A percentile compares a stretch with the other conserved stretches of the same genome.
phyloP scores from a whole-genome alignment of 305 asterid species.

The Rubia tinctorum region DNA sequence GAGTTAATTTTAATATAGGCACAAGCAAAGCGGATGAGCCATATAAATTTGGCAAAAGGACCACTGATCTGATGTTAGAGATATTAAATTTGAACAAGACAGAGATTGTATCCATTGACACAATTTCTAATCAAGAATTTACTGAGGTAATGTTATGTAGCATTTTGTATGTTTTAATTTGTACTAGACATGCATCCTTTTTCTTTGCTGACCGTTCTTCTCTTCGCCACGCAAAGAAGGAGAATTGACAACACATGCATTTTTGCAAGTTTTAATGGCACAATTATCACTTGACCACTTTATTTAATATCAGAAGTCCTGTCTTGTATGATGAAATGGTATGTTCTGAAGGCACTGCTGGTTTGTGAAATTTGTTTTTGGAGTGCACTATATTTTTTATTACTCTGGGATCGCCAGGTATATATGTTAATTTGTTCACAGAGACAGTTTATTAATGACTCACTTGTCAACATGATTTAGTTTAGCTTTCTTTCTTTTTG shows the following conservation, averaged over 20 bases:
- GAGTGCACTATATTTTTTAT: not conserved
- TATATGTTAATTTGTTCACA: not conserved
- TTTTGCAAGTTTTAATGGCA: not conserved
- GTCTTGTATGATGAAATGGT: not conserved
- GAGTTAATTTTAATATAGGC: constrained; percentile 50
- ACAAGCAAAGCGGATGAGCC: constrained; percentile 80
- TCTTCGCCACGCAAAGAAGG: not conserved
- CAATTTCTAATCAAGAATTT: constrained; percentile 95
- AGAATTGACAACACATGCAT: not conserved
- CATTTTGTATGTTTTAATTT: not conserved
- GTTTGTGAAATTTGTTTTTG: not conserved
- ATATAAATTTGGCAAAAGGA: constrained; percentile 88
- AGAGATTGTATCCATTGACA: constrained; percentile 80
- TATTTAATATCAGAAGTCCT: not conserved
- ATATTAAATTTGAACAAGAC: constrained; percentile 92
- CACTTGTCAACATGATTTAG: not conserved
- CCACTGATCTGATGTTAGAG: constrained; percentile 77
- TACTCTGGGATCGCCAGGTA: not conserved
- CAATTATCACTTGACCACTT: not conserved
- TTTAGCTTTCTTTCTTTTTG: not conserved
- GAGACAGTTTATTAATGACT: not conserved
- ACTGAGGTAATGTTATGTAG: constrained; percentile 63
- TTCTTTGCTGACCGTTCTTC: not conserved
- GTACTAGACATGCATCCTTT: not conserved
- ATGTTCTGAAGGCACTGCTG: not conserved